Percentiles rank a stretch among this genome's conserved stretches.
These are phyloP conservation scores for Leishmania arabica DNA, from an alignment of 208 protist genomes.

Conservation along the genomic window DNA sequence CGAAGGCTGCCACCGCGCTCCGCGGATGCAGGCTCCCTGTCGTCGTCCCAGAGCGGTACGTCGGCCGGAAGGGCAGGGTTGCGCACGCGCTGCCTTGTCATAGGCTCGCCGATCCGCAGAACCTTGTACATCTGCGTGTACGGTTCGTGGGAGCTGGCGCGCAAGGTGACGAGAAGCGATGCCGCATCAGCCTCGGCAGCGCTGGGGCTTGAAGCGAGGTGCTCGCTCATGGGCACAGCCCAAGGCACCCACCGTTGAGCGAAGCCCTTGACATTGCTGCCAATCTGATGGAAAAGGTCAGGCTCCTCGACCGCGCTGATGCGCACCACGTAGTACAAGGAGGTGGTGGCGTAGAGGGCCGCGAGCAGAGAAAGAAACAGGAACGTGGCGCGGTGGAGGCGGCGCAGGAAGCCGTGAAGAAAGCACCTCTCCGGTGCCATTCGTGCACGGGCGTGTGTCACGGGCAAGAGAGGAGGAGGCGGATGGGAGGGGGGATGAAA, in stretches of 20 bases:
- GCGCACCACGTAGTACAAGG: constrained; percentile 32
- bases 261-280: background rate
- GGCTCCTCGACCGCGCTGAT: constrained; percentile 19
- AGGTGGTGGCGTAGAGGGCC: constrained; percentile 10
- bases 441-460: background rate
- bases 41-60: constrained; percentile 19
- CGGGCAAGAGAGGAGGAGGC: background rate
- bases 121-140: constrained; percentile 14
- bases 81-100: constrained; percentile 22
- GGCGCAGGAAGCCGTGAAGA: constrained; percentile 18
- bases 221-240: background rate
- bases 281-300: background rate
- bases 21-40: background rate
- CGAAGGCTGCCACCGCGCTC: background rate
- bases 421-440: background rate
- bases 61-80: constrained; percentile 25
- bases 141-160: background rate
- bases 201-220: background rate
- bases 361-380: constrained; percentile 15
- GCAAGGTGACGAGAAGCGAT: background rate
- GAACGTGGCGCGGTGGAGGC: constrained; percentile 9
- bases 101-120: background rate
- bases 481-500: too few relatives aligned
- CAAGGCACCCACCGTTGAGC: background rate
- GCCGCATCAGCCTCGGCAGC: background rate